Evolutionary conservation across 768 basidiomycete species (phyloP).

Genomic region (Cystofilobasidium capitatum): DNA sequence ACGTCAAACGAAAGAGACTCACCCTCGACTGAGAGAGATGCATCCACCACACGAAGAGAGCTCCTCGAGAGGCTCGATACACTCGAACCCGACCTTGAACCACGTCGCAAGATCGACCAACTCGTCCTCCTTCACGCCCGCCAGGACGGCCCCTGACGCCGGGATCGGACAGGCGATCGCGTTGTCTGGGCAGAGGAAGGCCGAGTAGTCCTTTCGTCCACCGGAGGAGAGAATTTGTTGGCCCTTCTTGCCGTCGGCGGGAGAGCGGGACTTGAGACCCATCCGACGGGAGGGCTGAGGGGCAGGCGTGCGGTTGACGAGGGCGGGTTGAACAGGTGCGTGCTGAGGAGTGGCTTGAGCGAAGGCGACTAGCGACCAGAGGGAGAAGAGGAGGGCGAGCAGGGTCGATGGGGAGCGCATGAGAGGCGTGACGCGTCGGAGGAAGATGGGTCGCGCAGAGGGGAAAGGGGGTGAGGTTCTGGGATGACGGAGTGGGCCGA

Average conservation of each 20-base stretch:
- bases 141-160: not conserved
- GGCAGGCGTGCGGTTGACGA: conserved; percentile 1
- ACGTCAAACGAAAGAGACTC: conserved; percentile 23
- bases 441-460: no score
- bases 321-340: not conserved
- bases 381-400: no score
- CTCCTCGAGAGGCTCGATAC: conserved; percentile 38
- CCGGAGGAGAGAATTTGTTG: conserved; percentile 28
- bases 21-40: conserved; percentile 37
- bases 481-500: no score
- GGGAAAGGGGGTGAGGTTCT: not conserved
- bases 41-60: conserved; percentile 40
- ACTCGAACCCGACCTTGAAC: conserved; percentile 41
- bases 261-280: conserved; percentile 12
- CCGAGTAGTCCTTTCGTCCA: conserved; percentile 39
- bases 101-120: conserved; percentile 37
- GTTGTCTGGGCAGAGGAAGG: conserved; percentile 39
- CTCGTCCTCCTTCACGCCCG: conserved; percentile 27
- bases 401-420: no score
- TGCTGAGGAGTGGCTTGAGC: not conserved
- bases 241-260: conserved; percentile 15
- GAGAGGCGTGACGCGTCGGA: no score
- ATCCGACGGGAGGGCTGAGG: conserved; percentile 34
- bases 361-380: not conserved
- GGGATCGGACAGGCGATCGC: conserved; percentile 35